Base-by-base conservation (phyloP, 2,329 filamentous ascomycete species). In the Rutstroemia sp. region DNA sequence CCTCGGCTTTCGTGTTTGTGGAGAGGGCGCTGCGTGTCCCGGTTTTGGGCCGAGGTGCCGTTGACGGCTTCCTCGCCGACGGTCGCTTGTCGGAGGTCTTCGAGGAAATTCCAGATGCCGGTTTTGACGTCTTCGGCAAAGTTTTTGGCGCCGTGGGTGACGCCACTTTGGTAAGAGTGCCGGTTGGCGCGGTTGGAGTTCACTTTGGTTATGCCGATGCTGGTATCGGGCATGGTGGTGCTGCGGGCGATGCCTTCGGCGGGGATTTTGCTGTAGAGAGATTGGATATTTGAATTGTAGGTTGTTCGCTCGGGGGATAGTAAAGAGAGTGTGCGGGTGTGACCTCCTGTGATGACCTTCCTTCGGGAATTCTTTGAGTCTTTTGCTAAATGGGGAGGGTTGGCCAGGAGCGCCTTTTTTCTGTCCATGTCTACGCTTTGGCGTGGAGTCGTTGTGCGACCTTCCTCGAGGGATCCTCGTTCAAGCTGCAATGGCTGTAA, bases 51-150 rank as follows among this genome's bases (percentile, higher is more conserved):
- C 6, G 38, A 14, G 14, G 44, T 54, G 44, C 83, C 85, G 59
- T 78, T 83, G 61, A 90, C 82, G 16, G 85, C 89, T 74, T 99
- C 94, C 54, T 99, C 94, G 23, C 94, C 94, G 6, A 99, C 91
- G 0, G 94, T 96, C 14, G 92, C 95, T 72, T 97, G 94, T 63
- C 92, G 82, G 49, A 99, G 83, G 69, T 99, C 94, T 70, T 97
- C 94, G 58, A 96, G 84, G 72, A 99, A 99, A 1, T 90, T 96
- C 83, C 88, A 92, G 49, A 99, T 75, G 2, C 94, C 92, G 52
- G 94, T 83, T 69, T 86, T 90, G 71, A 99, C 85, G 72, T 96
- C 94, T 58, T 89, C 87, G 16, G 69, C 68, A 39, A 71, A 64
- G 37, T 68, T 63, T 54, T 70, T 71, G 9, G 67, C 67, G 21